Evolutionary conservation across 1,284 basidiomycete species (phyloP).

Genomic region (Tilletia caries): DNA sequence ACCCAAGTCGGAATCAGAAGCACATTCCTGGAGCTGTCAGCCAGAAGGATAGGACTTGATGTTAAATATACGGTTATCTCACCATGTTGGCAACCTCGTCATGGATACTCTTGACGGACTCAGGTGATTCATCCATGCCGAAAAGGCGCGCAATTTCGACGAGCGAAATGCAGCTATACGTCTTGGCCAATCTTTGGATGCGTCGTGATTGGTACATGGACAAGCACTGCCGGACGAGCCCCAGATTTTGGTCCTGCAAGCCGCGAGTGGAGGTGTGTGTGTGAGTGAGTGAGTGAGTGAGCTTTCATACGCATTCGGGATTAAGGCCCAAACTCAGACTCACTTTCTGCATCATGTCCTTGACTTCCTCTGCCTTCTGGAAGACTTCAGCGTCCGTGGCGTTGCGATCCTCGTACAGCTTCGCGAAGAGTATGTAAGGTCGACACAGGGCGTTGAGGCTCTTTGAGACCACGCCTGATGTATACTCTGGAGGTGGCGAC

Average conservation of each 20-base stretch:
- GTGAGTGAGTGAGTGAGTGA: too few species aligned
- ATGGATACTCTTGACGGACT: conserved; percentile 59
- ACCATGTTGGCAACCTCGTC: conserved; percentile 70
- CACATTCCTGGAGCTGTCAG: too few species aligned
- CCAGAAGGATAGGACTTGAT: too few species aligned
- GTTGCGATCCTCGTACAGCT: conserved; percentile 22
- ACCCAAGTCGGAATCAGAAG: not conserved
- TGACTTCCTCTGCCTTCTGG: conserved; percentile 17
- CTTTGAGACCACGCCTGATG: conserved; percentile 20
- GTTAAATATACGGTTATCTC: conserved; percentile 29
- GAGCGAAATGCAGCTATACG: conserved; percentile 71
- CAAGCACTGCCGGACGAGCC: conserved; percentile 66
- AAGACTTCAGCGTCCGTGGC: conserved; percentile 1
- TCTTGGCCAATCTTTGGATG: conserved; percentile 70
- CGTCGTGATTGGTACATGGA: conserved; percentile 68
- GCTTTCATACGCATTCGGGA: too few species aligned
- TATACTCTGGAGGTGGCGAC: conserved; percentile 23
- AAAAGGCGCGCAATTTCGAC: conserved; percentile 66
- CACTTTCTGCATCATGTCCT: conserved; percentile 22
- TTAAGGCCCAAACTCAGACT: not conserved
- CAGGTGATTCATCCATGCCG: conserved; percentile 58
- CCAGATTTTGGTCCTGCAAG: conserved; percentile 67
- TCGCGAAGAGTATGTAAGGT: conserved; percentile 22
- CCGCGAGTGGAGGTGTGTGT: too few species aligned
- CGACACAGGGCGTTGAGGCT: conserved; percentile 21